phyloP scores from a whole-genome alignment of 305 asterid genomes.

The Ilex paraguariensis region DNA sequence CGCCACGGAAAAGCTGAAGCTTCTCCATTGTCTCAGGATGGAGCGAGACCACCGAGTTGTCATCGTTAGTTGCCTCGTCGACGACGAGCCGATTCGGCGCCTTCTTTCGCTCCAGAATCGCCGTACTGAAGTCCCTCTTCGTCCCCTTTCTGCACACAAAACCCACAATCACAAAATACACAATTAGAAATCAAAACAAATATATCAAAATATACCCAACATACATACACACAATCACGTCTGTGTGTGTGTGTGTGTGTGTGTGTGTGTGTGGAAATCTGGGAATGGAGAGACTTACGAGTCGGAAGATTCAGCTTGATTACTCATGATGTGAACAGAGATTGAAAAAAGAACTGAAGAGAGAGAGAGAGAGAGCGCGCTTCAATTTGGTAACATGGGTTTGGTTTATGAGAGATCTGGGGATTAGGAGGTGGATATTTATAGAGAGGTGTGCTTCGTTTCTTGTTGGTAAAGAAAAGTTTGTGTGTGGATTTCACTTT shows the following conservation, averaged over 20 bases:
- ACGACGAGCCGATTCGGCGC: not conserved
- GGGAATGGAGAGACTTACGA: conserved; percentile 39
- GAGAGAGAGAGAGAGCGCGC: not conserved
- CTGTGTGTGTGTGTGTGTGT: too few species aligned
- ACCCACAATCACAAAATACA: not conserved
- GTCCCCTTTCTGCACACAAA: not conserved
- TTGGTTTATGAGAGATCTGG: conserved; percentile 1
- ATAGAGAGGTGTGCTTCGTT: conserved; percentile 6
- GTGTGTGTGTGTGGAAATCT: conserved; percentile 14
- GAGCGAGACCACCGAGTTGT: not conserved
- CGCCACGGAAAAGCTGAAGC: conserved; percentile 1
- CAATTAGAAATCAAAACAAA: not conserved
- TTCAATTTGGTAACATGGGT: too few species aligned
- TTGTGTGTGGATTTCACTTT: too few species aligned
- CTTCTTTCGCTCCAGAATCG: conserved; percentile 2
- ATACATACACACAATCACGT: not conserved
- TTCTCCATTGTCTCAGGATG: not conserved
- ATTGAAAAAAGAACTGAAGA: not conserved
- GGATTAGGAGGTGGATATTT: conserved; percentile 16
- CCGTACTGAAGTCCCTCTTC: conserved; percentile 1
- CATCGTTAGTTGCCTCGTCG: conserved; percentile 1
- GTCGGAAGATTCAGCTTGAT: conserved; percentile 67
- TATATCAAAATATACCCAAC: not conserved
- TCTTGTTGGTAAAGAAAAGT: too few species aligned
- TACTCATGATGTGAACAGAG: conserved; percentile 33